These are phyloP conservation scores for Chamaecrista fasciculata DNA, from an alignment of 306 rosid species.

Conservation along the genomic window DNA sequence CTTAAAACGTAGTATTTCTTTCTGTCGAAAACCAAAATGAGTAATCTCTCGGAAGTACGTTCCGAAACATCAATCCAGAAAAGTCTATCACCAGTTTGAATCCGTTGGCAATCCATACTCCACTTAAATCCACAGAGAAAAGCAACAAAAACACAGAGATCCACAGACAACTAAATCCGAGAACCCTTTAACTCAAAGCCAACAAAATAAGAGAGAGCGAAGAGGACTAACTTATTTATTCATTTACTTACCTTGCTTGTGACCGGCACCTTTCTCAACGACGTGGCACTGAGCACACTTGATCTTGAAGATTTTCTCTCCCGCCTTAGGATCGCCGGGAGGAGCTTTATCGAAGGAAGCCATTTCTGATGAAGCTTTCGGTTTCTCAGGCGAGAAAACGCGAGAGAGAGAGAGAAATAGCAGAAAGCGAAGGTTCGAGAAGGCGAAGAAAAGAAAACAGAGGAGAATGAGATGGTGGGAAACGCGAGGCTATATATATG, in stretches of 20 bases:
- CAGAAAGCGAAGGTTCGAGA: background rate
- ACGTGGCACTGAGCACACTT: constrained; percentile 98
- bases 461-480: background rate
- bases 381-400: background rate
- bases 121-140: background rate
- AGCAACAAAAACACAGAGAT: constrained; percentile 13
- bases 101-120: background rate
- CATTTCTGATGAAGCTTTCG: constrained; percentile 31
- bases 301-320: constrained; percentile 77
- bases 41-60: background rate
- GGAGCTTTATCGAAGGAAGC: constrained; percentile 82
- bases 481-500: too few species aligned
- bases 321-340: constrained; percentile 57
- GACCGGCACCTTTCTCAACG: constrained; percentile 83
- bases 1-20: too few species aligned
- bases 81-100: background rate
- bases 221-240: too few species aligned
- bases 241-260: constrained; percentile 93
- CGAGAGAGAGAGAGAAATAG: background rate
- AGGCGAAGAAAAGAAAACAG: background rate
- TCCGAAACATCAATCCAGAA: background rate
- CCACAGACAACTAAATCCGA: background rate
- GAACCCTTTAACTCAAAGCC: background rate
- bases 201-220: background rate
- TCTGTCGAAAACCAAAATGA: background rate